phyloP scores from a whole-genome alignment of 2,329 filamentous ascomycete species.

The Annulohypoxylon truncatum region DNA sequence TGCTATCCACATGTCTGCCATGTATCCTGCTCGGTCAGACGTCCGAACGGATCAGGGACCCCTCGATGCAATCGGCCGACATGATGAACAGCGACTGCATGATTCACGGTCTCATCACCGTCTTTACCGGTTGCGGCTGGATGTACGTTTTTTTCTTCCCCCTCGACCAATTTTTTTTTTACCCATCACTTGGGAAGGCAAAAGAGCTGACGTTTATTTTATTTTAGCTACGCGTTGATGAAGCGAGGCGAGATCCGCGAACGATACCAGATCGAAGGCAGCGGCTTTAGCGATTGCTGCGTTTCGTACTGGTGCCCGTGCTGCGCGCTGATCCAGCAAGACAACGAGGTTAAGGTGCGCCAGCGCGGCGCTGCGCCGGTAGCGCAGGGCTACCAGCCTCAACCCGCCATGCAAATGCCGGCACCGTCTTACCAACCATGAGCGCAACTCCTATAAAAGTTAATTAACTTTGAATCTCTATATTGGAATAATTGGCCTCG shows the following conservation, averaged over 20 bases:
- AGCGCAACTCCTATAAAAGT: background rate
- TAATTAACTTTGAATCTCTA: too few relatives aligned
- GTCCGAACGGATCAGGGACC: conserved; percentile 48
- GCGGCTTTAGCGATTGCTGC: conserved; percentile 56
- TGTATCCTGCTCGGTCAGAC: conserved; percentile 51
- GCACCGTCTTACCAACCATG: conserved; percentile 39
- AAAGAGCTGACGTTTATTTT: conserved; percentile 2
- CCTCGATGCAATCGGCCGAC: conserved; percentile 46
- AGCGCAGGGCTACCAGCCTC: conserved; percentile 49
- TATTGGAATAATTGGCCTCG: background rate
- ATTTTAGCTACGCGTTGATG: conserved; percentile 56
- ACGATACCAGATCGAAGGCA: conserved; percentile 58
- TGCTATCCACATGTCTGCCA: conserved; percentile 47
- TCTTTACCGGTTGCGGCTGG: conserved; percentile 48
- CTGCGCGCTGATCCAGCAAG: conserved; percentile 60
- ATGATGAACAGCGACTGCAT: conserved; percentile 49
- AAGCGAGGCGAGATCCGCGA: conserved; percentile 59
- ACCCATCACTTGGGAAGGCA: background rate
- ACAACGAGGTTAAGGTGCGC: conserved; percentile 55
- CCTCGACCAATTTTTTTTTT: background rate
- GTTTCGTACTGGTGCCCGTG: conserved; percentile 59
- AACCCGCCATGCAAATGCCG: conserved; percentile 50
- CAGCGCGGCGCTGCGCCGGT: conserved; percentile 40
- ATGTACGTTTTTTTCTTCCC: conserved; percentile 48
- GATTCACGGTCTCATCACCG: conserved; percentile 43